Base-by-base conservation (phyloP, 1,139 yeast species). In the Tardiomyces blankii region DNA sequence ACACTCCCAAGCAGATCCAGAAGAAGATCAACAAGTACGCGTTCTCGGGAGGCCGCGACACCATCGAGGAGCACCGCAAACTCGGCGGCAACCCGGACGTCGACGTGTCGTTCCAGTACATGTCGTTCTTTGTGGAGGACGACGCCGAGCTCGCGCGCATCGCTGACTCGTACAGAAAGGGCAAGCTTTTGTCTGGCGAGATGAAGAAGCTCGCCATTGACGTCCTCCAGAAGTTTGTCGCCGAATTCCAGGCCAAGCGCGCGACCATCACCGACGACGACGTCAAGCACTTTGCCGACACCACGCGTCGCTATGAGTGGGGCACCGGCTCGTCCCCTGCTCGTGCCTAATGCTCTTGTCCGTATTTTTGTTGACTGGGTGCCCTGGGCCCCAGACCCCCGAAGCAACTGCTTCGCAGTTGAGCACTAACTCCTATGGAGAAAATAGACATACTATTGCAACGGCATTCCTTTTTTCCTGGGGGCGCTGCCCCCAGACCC, bases 1-100 rank as follows among this genome's bases (percentile, higher is more conserved):
- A 93, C 65, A 85, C 96, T 1, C 78, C 94, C 44, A 85, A 84
- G 64, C 89, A 85, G 69, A 84, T 93, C 55, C 83, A 85, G 64
- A 91, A 87, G 74, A 93, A 93, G 68, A 84, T 93, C 64, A 93
- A 93, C 72, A 91, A 89, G 66, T 84, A 87, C 62, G 98, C 97
- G 7, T 93, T 93, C 66, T 83, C 95, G 43, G 99, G 99, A 53
- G 99, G 99, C 52, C 77, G 80, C 63, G 83, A 78, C 44, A 76
- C 94, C 5, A 70, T 84, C 44, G 98, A 91, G 65, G 95, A 87
- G 58, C 99, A 93, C 67, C 79, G 95, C 64, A 71, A 73, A 61
- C 69, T 71, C 45, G 99, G 99, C 46, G 99, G 98, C 58, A 74
- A 91, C 63, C 94, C 96, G 42, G 97, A 91, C 54, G 82, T 89